These are phyloP conservation scores for Vitis hybrid DNA, from an alignment of 177 flowering plant species.

Conservation along the genomic window DNA sequence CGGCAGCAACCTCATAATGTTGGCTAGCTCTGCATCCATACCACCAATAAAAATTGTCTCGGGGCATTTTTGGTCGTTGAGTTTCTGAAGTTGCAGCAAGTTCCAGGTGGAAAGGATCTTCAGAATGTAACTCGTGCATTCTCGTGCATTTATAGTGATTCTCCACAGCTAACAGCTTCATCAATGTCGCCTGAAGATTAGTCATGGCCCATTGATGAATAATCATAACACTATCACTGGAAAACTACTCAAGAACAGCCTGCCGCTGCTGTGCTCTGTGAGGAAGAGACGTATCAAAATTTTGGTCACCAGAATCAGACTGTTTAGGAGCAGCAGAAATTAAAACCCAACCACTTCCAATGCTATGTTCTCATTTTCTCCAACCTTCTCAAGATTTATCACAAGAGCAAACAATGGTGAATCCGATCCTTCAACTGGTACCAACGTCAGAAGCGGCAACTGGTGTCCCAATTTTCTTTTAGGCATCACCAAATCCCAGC, in stretches of 20 bases:
- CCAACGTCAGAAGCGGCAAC: too few relatives aligned
- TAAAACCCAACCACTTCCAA: too few relatives aligned
- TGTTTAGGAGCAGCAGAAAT: too few relatives aligned
- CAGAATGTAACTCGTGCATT: constrained; percentile 46
- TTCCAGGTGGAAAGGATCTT: constrained; percentile 79
- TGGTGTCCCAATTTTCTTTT: too few relatives aligned
- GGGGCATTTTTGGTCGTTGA: constrained; percentile 8
- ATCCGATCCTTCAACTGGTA: too few relatives aligned
- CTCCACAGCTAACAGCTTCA: constrained; percentile 54
- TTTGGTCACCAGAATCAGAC: too few relatives aligned
- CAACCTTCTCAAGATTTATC: too few relatives aligned
- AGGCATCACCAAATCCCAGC: too few relatives aligned
- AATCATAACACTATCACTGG: constrained; percentile 22
- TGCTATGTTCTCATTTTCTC: too few relatives aligned
- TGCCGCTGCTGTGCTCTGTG: too few relatives aligned
- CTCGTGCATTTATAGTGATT: constrained; percentile 61
- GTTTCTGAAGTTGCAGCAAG: constrained; percentile 41
- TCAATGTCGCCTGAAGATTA: constrained; percentile 55
- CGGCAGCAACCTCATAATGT: constrained; percentile 88
- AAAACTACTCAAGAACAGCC: neutral
- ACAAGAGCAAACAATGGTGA: too few relatives aligned
- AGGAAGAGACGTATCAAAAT: too few relatives aligned
- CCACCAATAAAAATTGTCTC: constrained; percentile 44
- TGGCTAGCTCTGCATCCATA: constrained; percentile 92
- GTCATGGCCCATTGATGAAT: constrained; percentile 46